Conservation (phyloP, 176 grass and related monocot genomes). For the Thalia dealbata region DNA sequence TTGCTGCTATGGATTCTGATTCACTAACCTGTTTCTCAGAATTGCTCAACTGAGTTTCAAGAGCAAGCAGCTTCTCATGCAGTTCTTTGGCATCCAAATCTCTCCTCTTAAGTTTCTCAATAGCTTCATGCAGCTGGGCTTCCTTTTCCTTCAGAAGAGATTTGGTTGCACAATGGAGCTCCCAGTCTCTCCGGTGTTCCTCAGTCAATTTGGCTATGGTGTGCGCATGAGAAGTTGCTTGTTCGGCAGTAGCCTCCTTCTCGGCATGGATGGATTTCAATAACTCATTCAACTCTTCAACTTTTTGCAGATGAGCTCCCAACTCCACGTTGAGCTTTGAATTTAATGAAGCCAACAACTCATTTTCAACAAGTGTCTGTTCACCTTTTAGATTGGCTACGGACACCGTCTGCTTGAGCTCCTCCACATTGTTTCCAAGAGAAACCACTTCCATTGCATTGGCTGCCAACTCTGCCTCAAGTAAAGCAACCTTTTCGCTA, state of each 20-base stretch:
- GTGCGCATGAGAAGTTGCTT: conserved; percentile 27
- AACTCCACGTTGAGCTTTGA: conserved; percentile 47
- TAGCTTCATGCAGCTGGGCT: conserved; percentile 30
- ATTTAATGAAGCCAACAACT: conserved; percentile 28
- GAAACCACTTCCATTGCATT: conserved; percentile 55
- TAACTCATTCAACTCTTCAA: conserved; percentile 43
- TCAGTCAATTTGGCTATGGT: conserved; percentile 40
- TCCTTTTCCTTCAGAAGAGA: conserved; percentile 29
- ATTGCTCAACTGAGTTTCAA: conserved; percentile 4
- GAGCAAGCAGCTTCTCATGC: conserved; percentile 30
- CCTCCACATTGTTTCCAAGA: conserved; percentile 44
- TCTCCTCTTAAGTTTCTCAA: conserved; percentile 28
- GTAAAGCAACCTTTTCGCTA: conserved; percentile 45
- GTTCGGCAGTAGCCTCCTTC: conserved; percentile 33
- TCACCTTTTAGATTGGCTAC: conserved; percentile 47
- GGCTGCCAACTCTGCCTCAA: conserved; percentile 15
- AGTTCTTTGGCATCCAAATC: conserved; percentile 60
- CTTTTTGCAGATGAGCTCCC: conserved; percentile 31
- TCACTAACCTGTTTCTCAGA: conserved; percentile 37
- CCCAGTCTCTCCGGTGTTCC: conserved; percentile 32
- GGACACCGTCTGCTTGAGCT: conserved; percentile 36
- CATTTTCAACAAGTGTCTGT: conserved; percentile 38
- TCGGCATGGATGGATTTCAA: conserved; percentile 22
- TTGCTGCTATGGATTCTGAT: conserved; percentile 10
- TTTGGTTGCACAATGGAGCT: conserved; percentile 37